These are phyloP conservation scores for Hypocrella siamensis DNA, from an alignment of 2,329 filamentous ascomycete genomes.

Conservation along the genomic window DNA sequence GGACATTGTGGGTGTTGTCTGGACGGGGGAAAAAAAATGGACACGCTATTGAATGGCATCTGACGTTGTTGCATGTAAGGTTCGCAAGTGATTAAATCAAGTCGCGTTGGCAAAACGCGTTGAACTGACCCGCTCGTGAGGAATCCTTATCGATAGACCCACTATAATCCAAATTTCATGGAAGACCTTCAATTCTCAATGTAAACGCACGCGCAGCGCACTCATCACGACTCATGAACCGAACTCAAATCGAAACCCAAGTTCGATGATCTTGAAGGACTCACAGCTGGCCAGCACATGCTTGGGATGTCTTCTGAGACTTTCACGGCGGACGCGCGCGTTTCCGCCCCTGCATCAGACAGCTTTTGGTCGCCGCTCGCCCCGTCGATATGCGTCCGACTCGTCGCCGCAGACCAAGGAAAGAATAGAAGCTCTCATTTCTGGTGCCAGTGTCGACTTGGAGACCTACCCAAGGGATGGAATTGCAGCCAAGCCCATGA, in stretches of 20 bases:
- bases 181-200: no score
- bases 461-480: not conserved
- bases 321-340: constrained; percentile 9
- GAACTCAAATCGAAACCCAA: not conserved
- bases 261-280: constrained; percentile 20
- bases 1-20: no score
- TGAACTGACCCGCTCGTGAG: no score
- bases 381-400: constrained; percentile 11
- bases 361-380: constrained; percentile 2
- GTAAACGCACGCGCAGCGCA: no score
- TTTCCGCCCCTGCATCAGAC: constrained; percentile 3
- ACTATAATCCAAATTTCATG: no score
- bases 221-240: no score
- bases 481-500: not conserved
- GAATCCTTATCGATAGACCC: no score
- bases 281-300: constrained; percentile 17
- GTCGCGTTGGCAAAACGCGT: no score
- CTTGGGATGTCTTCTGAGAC: constrained; percentile 16
- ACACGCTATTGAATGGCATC: no score
- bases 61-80: no score
- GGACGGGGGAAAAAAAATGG: no score
- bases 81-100: no score
- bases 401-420: constrained; percentile 7
- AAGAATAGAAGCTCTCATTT: constrained; percentile 12
- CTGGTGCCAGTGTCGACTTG: constrained; percentile 3